Conservation (phyloP, 352 stramenopile species). For the Globisporangium camurandrum region DNA sequence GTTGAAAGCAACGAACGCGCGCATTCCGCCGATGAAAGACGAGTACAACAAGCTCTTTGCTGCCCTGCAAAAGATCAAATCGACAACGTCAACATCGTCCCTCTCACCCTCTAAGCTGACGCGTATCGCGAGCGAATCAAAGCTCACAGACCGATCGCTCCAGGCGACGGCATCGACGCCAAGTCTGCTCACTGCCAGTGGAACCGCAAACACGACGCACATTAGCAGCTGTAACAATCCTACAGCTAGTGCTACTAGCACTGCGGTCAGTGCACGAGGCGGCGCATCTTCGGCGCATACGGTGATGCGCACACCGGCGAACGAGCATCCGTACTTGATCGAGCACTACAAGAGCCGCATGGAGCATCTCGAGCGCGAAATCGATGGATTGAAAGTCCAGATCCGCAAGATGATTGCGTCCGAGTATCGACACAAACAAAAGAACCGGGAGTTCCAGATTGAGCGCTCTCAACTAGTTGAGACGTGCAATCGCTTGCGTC, state of each 20-base stretch:
- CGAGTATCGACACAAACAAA: conserved; percentile 69
- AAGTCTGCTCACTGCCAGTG: background rate
- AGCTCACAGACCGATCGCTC: conserved; percentile 1
- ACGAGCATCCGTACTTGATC: conserved; percentile 66
- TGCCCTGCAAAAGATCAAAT: conserved; percentile 57
- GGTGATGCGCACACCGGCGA: conserved; percentile 8
- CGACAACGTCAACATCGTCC: background rate
- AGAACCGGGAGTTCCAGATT: conserved; percentile 37
- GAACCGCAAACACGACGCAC: background rate
- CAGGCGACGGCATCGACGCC: conserved; percentile 2
- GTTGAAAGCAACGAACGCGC: conserved; percentile 42
- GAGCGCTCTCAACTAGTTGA: conserved; percentile 47
- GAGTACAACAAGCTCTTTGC: conserved; percentile 72
- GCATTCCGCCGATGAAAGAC: conserved; percentile 52
- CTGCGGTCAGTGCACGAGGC: background rate
- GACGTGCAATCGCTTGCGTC: conserved; percentile 32
- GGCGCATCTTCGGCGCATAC: background rate
- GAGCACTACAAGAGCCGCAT: conserved; percentile 48
- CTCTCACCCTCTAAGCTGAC: conserved; percentile 1
- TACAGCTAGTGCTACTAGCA: background rate
- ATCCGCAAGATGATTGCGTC: conserved; percentile 77
- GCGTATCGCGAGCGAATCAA: background rate
- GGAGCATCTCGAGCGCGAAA: conserved; percentile 43
- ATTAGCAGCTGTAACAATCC: background rate
- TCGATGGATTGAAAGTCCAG: conserved; percentile 54